Conservation (phyloP, 768 basidiomycete species). For the Termitomyces heimii region DNA sequence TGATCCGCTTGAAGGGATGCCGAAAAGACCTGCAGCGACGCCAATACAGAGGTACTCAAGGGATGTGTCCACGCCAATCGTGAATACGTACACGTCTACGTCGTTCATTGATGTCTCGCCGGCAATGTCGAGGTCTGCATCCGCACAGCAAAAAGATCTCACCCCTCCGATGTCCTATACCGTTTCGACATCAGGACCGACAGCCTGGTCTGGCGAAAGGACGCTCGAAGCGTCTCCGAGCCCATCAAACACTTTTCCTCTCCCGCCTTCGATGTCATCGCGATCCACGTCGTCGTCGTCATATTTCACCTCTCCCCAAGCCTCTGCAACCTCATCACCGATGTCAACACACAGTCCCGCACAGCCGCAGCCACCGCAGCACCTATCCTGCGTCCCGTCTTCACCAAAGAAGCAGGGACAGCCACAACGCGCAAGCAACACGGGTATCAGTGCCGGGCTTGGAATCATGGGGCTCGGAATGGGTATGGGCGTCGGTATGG, state of each 20-base stretch:
- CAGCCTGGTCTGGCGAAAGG: background rate
- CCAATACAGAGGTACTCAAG: background rate
- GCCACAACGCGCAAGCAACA: slow-evolving; percentile 1
- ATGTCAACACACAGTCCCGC: background rate
- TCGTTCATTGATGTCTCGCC: background rate
- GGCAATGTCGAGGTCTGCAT: slow-evolving; percentile 2
- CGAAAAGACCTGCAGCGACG: slow-evolving; percentile 1
- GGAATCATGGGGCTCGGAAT: slow-evolving; percentile 21
- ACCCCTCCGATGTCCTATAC: background rate
- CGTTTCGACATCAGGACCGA: background rate
- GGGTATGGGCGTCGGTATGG: slow-evolving; percentile 19
- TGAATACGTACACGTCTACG: background rate
- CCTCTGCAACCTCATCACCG: background rate
- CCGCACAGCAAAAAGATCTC: background rate
- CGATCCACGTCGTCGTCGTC: background rate
- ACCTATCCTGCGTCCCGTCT: background rate
- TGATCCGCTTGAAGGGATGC: background rate
- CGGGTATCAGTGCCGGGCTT: slow-evolving; percentile 14
- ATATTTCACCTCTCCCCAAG: background rate
- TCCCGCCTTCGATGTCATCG: background rate
- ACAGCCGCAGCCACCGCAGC: background rate
- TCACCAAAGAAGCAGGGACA: background rate
- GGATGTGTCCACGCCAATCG: background rate
- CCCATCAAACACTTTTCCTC: background rate
- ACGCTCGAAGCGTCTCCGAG: background rate